These are phyloP conservation scores for Talaromyces ruber DNA, from an alignment of 495 filamentous ascomycete species.

Conservation along the genomic window DNA sequence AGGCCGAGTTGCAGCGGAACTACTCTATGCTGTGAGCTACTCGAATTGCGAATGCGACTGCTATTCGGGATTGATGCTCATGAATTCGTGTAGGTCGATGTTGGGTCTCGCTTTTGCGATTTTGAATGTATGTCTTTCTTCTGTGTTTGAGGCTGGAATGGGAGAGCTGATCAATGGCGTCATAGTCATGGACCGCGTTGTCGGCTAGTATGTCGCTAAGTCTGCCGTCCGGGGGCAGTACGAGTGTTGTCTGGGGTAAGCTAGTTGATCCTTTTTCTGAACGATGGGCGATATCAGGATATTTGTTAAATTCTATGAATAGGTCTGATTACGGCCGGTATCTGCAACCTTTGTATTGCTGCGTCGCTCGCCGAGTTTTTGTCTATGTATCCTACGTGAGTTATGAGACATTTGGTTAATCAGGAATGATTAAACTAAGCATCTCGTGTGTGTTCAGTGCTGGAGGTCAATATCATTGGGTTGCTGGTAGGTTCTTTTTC, in stretches of 20 bases:
- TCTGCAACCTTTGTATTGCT: slow-evolving; percentile 66
- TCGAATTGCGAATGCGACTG: background rate
- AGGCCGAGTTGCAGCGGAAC: slow-evolving; percentile 54
- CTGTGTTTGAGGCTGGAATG: background rate
- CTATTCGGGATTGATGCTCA: background rate
- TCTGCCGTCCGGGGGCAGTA: slow-evolving; percentile 37
- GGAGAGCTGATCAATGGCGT: slow-evolving; percentile 8
- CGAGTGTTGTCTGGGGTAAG: slow-evolving; percentile 43
- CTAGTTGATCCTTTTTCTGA: background rate
- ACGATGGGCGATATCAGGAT: background rate
- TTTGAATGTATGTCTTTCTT: slow-evolving; percentile 30
- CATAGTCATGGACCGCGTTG: slow-evolving; percentile 44
- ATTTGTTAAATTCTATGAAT: background rate
- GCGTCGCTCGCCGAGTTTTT: slow-evolving; percentile 66
- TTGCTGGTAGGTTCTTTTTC: slow-evolving; percentile 38
- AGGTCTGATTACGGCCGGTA: slow-evolving; percentile 59
- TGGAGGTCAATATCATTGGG: slow-evolving; percentile 70
- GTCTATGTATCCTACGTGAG: slow-evolving; percentile 61
- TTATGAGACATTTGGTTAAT: background rate
- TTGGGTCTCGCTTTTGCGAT: slow-evolving; percentile 47
- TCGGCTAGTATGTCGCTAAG: slow-evolving; percentile 41
- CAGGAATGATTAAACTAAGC: background rate
- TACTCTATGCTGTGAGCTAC: slow-evolving; percentile 35
- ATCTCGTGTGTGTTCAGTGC: slow-evolving; percentile 19
- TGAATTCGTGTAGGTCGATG: slow-evolving; percentile 29